Evolutionary conservation across 331 rosid genomes (phyloP).

Genomic region (Cucumis variabilis): DNA sequence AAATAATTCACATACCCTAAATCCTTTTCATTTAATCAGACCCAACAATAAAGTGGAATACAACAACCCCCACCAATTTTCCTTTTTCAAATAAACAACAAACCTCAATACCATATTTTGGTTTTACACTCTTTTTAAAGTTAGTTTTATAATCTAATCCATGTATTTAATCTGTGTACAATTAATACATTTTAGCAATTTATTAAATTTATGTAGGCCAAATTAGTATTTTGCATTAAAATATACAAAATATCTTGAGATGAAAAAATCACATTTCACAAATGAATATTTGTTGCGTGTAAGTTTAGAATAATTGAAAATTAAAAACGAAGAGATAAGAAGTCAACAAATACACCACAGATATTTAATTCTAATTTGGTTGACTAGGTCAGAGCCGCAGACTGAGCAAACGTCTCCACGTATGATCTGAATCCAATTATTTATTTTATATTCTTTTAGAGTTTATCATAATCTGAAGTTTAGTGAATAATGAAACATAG

Average conservation of each 20-base stretch:
- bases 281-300: slow-evolving; percentile 12
- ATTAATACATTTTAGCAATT: too few relatives aligned
- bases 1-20: neutral
- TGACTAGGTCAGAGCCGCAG: neutral
- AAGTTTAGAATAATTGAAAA: slow-evolving; percentile 2
- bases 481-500: neutral
- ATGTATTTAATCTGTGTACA: too few relatives aligned
- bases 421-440: neutral
- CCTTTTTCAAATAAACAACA: neutral
- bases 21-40: neutral
- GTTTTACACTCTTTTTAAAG: too few relatives aligned
- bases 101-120: neutral
- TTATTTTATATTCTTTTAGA: neutral
- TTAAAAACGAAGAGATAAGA: neutral
- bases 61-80: slow-evolving; percentile 10
- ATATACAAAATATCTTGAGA: neutral
- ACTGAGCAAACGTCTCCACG: neutral
- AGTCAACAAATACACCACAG: neutral
- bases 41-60: neutral
- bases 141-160: too few relatives aligned
- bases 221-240: neutral
- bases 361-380: neutral
- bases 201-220: too few relatives aligned
- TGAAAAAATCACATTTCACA: neutral
- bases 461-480: neutral